Evolutionary conservation across 2,329 filamentous ascomycete genomes (phyloP), one percentile per base, ranked within the genome.

Genomic region (Claviceps purpurea): DNA sequence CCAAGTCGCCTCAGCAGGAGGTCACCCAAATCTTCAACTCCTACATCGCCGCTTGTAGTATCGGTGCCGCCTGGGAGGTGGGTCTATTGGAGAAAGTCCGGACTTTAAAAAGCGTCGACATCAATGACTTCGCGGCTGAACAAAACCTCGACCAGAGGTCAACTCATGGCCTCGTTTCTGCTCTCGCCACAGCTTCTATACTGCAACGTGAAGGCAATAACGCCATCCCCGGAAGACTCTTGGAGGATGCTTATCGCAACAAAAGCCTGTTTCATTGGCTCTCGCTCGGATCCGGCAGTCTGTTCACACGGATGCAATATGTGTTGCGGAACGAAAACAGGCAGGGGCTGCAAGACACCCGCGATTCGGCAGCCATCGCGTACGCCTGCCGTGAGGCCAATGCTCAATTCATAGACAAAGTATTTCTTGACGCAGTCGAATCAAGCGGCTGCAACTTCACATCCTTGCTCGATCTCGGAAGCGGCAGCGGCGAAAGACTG

Each of bases 11-110:
- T 8, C 42, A 24, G 10, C 42, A 44, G 16, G 42, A 44, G 42
- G 54, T 24, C 61, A 58, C 14, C 70, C 65, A 0, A 4, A 51
- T 51, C 18, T 54, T 50, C 52, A 56, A 56, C 50, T 54, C 54
- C 8, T 44, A 53, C 24, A 47, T 56, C 22, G 54, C 50, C 11
- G 52, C 54, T n/a, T 38, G 43, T 13, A 40, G 49, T 20, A 54
- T 54, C 14, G 44, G 46, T 20, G 49, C 54, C 18, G 54, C 54
- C 4, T 56, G 52, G 52, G 54, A 56, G 39, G 20, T 56, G 16
- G 54, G 54, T 11, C 18, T 56, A 18, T 26, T 56, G 26, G 54
- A 56, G 11, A 47, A 52, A 7, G 24, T 54, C 3, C 49, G n/a
- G 7, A 30, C 20, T 5, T 26, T 42, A 4, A 50, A 50, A 18